Evolutionary conservation across 108 stramenopile species (phyloP).

Genomic region (Nannochloropsis salina): DNA sequence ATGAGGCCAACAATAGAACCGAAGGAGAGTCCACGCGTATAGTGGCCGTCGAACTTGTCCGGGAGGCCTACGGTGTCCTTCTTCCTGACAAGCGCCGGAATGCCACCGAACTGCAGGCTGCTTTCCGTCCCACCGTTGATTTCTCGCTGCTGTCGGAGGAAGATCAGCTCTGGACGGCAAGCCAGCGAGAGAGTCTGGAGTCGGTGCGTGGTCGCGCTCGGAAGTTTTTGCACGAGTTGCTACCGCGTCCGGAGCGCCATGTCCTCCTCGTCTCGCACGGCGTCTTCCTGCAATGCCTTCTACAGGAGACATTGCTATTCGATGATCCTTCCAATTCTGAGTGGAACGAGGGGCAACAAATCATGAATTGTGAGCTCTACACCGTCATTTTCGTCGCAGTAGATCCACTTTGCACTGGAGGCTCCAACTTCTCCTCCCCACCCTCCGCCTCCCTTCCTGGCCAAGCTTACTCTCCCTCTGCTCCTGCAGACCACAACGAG

Average conservation of each 20-base stretch:
- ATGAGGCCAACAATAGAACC: not conserved
- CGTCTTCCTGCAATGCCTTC: not conserved
- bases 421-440: too few relatives aligned
- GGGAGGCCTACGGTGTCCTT: not conserved
- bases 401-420: not conserved
- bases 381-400: not conserved
- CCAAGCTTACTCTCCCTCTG: not conserved
- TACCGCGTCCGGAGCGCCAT: not conserved
- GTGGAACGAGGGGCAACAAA: not conserved
- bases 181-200: not conserved
- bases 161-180: not conserved
- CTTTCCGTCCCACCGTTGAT: not conserved
- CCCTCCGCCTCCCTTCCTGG: not conserved
- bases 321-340: not conserved
- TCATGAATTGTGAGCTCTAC: not conserved
- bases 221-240: not conserved
- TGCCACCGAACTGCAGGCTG: not conserved
- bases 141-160: not conserved
- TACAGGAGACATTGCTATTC: not conserved
- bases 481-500: not conserved
- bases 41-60: not conserved
- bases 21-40: not conserved
- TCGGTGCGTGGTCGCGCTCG: constrained; percentile 14
- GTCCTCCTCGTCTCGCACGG: not conserved
- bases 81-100: constrained; percentile 4